These are phyloP conservation scores for Sinapis alba DNA, from an alignment of 441 rosid genomes.

Conservation along the genomic window DNA sequence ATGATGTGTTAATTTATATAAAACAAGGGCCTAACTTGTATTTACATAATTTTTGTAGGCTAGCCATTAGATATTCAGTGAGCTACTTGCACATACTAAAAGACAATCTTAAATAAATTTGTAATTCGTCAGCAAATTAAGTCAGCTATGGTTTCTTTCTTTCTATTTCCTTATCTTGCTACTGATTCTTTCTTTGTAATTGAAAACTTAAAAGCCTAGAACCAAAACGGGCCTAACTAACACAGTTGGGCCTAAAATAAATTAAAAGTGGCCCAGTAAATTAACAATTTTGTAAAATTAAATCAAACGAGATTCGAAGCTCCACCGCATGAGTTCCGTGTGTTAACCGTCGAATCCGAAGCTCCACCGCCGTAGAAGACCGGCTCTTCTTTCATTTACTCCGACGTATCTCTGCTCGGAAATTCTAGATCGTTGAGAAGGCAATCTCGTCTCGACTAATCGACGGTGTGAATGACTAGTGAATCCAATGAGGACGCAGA, in stretches of 20 bases:
- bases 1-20: background rate
- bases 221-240: background rate
- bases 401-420: too few species aligned
- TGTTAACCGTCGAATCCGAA: constrained; percentile 2
- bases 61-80: background rate
- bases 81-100: background rate
- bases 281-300: background rate
- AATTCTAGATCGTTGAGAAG: constrained; percentile 22
- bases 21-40: background rate
- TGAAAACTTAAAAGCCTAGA: background rate
- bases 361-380: constrained; percentile 21
- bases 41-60: too few species aligned
- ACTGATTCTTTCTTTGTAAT: too few species aligned
- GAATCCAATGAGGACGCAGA: constrained; percentile 63
- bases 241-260: background rate
- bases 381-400: background rate
- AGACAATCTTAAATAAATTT: background rate
- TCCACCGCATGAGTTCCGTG: background rate
- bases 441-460: background rate
- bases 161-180: background rate
- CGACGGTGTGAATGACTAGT: constrained; percentile 45
- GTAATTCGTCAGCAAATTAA: background rate
- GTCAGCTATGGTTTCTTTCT: background rate
- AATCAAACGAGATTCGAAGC: background rate
- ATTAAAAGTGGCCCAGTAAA: background rate